Conservation (phyloP, 1,139 yeast genomes). For the Protomyces pachydermus region DNA sequence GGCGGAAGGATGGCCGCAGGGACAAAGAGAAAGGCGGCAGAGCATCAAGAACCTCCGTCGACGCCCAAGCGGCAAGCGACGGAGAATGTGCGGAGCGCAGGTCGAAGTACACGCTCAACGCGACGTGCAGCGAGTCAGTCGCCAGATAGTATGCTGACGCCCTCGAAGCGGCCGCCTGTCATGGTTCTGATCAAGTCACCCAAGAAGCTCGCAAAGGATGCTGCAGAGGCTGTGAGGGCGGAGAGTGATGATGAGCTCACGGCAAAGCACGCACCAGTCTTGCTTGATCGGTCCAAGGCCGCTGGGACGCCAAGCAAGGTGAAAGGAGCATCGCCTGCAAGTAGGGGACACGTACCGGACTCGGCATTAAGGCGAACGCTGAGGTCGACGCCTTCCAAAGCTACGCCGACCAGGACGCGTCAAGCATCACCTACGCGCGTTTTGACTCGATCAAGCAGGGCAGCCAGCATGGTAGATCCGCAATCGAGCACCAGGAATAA, state of each 20-base stretch:
- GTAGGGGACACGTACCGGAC: no score
- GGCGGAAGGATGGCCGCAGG: neutral
- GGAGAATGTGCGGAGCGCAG: neutral
- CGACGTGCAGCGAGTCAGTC: neutral
- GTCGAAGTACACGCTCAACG: neutral
- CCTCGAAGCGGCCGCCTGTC: neutral
- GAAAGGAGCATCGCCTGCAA: no score
- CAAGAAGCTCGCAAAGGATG: neutral
- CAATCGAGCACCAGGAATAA: no score
- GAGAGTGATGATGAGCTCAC: neutral
- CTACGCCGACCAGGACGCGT: neutral
- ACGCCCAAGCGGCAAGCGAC: neutral
- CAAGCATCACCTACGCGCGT: no score
- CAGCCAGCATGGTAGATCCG: no score
- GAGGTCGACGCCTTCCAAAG: neutral
- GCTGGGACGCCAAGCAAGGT: no score
- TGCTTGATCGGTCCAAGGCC: no score
- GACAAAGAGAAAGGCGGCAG: neutral
- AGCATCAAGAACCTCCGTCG: neutral
- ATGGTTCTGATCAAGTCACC: neutral
- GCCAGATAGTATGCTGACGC: neutral
- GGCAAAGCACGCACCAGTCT: neutral
- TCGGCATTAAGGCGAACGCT: no score
- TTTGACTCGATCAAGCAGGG: no score
- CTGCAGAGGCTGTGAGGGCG: neutral